These are phyloP conservation scores for Kokia cookei DNA, from an alignment of 441 rosid genomes.

Conservation along the genomic window DNA sequence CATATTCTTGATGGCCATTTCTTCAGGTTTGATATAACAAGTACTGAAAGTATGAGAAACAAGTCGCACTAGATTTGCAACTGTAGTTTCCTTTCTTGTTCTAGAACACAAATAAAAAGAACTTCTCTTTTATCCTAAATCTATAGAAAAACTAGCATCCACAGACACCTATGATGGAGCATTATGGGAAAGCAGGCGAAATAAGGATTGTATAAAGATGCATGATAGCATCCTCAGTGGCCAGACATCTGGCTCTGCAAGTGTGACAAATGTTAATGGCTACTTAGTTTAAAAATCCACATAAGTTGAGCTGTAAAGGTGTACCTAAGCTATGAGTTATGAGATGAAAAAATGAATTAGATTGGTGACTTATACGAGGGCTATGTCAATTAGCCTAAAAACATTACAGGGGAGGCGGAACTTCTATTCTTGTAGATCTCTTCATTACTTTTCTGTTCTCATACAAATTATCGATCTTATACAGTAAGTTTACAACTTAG, in stretches of 20 bases:
- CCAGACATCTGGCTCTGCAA: background rate
- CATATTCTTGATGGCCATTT: background rate
- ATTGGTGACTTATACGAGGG: background rate
- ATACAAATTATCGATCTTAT: background rate
- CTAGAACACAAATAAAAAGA: background rate
- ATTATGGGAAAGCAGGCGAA: background rate
- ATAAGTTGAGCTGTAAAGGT: constrained; percentile 9
- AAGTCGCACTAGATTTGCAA: background rate
- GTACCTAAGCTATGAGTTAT: background rate
- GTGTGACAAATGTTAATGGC: background rate
- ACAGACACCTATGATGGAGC: background rate
- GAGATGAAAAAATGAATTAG: background rate
- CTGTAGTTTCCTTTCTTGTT: background rate
- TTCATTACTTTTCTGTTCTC: background rate
- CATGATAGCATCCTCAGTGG: background rate
- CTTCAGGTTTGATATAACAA: background rate
- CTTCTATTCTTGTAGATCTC: background rate
- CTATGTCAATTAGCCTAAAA: background rate
- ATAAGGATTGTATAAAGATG: background rate
- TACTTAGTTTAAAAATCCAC: background rate
- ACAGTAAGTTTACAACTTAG: background rate
- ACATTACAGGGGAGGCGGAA: background rate
- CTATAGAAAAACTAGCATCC: background rate
- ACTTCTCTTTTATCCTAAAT: background rate
- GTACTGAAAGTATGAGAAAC: background rate